Evolutionary conservation across 345 rosid species (phyloP).

Genomic region (Eucalyptus coolabah): DNA sequence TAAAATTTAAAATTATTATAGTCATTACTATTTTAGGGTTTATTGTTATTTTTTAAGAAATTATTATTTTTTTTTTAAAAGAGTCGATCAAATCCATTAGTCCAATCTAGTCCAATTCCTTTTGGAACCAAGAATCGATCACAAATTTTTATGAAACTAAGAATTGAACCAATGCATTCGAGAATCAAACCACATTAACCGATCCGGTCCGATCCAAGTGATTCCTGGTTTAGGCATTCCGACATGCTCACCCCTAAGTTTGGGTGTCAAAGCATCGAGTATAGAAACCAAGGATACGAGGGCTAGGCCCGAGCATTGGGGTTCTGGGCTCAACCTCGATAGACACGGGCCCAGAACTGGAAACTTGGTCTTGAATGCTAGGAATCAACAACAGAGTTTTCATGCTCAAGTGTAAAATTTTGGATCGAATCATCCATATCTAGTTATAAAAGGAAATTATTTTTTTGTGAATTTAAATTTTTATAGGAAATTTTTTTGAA

Average conservation of each 20-base stretch:
- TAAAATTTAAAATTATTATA: rapidly evolving
- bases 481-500: rapidly evolving
- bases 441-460: too few relatives aligned
- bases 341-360: rapidly evolving
- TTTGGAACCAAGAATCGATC: rapidly evolving
- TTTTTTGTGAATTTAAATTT: too few relatives aligned
- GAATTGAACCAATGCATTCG: rapidly evolving
- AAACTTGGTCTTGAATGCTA: too few relatives aligned
- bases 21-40: too few relatives aligned
- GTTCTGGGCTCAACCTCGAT: too few relatives aligned
- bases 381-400: too few relatives aligned
- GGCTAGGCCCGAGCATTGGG: rapidly evolving
- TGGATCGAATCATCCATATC: rapidly evolving
- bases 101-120: rapidly evolving
- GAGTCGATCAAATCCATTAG: rapidly evolving
- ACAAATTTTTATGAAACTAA: rapidly evolving
- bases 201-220: rapidly evolving
- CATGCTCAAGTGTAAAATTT: too few relatives aligned
- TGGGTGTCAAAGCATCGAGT: too few relatives aligned
- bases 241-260: too few relatives aligned
- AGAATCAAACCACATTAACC: rapidly evolving
- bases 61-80: too few relatives aligned
- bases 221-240: rapidly evolving
- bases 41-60: too few relatives aligned
- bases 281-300: too few relatives aligned